Base-by-base conservation (phyloP, 2,329 filamentous ascomycete genomes). In the Penicillium corylophilum region DNA sequence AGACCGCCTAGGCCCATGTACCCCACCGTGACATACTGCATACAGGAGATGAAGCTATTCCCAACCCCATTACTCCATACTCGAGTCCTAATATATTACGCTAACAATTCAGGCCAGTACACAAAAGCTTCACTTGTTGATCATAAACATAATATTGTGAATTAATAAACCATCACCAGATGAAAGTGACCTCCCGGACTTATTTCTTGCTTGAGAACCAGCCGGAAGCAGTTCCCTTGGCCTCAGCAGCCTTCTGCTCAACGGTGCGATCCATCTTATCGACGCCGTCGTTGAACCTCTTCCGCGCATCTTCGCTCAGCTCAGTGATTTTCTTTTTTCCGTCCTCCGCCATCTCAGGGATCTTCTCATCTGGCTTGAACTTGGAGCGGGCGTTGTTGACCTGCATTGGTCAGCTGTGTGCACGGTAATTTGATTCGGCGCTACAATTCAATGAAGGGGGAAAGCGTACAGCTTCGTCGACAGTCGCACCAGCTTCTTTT, bases 241-340 rank as follows among this genome's bases (percentile, higher is more conserved):
- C 88, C 78, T 96, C 88, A 46, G 85, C 74, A 4, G 90, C 84
- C 60, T 85, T 85, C 60, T 89, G 79, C 77, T 92, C 88, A 46
- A 96, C 87, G 60, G 85, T 91, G 65, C 84, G 83, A 75, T 96
- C 92, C 64, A 92, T 86, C 71, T 87, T 83, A 73, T 96, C 87
- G 46, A 94, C 75, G 9, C 77, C 76, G 41, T 68, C 67, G 61
- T 80, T 78, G 59, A 82, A 56, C 51, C 79, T 74, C 50, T 74
- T 76, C 53, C 74, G 73, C 2, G 79, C 84, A 66, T 90, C 88
- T 69, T 86, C 83, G 64, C 87, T 73, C 28, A 85, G 75, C 54
- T 86, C 80, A 36, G 84, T 81, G 61, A 87, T 66, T 67, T 78
- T 79, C 59, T 69, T 59, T 35, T 65, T 81, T 53, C 82, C 77